These are phyloP conservation scores for Colletotrichum coccodes DNA, from an alignment of 2,329 filamentous ascomycete genomes.

Conservation along the genomic window DNA sequence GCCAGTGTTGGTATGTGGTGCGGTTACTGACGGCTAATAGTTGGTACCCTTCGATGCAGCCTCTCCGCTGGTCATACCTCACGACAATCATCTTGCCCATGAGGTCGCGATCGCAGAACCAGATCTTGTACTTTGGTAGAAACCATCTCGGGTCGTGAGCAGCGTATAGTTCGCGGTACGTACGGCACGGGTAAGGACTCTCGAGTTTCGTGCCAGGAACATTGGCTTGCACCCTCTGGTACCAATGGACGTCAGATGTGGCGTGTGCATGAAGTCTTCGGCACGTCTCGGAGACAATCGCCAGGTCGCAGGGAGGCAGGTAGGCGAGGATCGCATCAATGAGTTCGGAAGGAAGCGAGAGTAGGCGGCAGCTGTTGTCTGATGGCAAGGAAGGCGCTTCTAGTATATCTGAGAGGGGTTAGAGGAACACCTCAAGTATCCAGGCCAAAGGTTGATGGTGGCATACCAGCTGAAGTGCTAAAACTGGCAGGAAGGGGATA, in stretches of 20 bases:
- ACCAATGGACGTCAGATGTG: conserved; percentile 77
- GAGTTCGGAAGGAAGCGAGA: conserved; percentile 78
- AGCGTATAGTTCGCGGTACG: conserved; percentile 77
- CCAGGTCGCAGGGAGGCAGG: conserved; percentile 73
- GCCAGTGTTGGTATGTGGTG: conserved; percentile 71
- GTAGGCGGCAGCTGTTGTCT: conserved; percentile 45
- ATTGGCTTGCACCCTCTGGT: conserved; percentile 73
- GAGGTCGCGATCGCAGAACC: conserved; percentile 82
- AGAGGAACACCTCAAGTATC: not conserved
- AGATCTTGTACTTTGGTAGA: conserved; percentile 80
- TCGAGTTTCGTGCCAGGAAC: conserved; percentile 66
- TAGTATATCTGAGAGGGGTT: not conserved
- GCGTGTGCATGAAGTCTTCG: conserved; percentile 68
- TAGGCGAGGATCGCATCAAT: conserved; percentile 76
- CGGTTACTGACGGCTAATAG: conserved; percentile 72
- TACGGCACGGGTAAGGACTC: conserved; percentile 66
- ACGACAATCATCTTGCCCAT: conserved; percentile 80
- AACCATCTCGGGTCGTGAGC: conserved; percentile 88
- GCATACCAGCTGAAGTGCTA: not conserved
- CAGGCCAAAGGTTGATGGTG: not conserved
- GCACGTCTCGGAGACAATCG: conserved; percentile 69
- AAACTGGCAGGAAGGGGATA: conserved; percentile 20
- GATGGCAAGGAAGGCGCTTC: not conserved
- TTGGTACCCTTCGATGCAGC: conserved; percentile 83
- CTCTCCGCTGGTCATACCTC: conserved; percentile 78